Evolutionary conservation across 495 filamentous ascomycete species (phyloP).

Genomic region (Poronia punctata): DNA sequence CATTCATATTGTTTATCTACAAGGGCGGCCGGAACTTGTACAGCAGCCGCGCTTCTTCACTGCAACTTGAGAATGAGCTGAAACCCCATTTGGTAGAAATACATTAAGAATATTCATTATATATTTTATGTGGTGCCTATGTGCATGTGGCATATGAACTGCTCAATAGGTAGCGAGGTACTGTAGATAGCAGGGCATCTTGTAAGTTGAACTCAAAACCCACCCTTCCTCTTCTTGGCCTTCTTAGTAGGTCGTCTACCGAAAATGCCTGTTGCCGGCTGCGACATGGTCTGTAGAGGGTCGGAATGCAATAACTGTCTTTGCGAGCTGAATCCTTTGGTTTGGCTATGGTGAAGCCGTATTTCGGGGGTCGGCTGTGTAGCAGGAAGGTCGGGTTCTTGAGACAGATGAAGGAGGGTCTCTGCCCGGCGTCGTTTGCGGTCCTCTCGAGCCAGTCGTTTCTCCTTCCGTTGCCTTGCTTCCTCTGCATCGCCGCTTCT

Average conservation of each 20-base stretch:
- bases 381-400: slow-evolving; percentile 18
- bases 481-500: slow-evolving; percentile 12
- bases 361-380: slow-evolving; percentile 19
- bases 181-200: too few species aligned
- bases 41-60: too few species aligned
- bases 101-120: too few species aligned
- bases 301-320: slow-evolving; percentile 15
- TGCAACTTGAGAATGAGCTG: too few species aligned
- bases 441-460: slow-evolving; percentile 16
- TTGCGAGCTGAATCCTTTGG: slow-evolving; percentile 8
- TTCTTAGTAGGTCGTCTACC: slow-evolving; percentile 26
- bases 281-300: slow-evolving; percentile 29
- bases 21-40: too few species aligned
- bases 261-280: slow-evolving; percentile 32
- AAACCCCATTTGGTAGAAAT: too few species aligned
- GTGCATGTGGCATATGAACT: too few species aligned
- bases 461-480: slow-evolving; percentile 17
- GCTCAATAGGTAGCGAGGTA: too few species aligned
- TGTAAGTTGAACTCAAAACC: too few species aligned
- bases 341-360: slow-evolving; percentile 19
- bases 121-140: too few species aligned
- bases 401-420: slow-evolving; percentile 16
- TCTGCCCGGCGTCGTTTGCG: slow-evolving; percentile 22
- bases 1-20: too few species aligned
- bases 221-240: slow-evolving; percentile 23